A percentile compares a stretch with the other conserved stretches of the same genome.
Conservation (phyloP, 2,329 filamentous ascomycete genomes). For the Aurifilum marmelostoma region DNA sequence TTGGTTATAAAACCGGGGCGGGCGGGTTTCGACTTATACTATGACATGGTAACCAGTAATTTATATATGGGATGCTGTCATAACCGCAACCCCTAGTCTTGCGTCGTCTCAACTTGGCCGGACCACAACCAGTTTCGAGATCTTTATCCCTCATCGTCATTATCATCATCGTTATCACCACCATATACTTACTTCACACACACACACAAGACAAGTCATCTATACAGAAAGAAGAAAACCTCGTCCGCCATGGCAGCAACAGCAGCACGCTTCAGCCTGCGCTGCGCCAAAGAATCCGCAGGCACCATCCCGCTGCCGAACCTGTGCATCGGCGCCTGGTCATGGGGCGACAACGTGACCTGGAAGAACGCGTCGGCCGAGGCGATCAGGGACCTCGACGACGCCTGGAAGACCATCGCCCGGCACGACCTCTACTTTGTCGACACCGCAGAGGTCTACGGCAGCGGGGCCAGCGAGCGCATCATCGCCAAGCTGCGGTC, state of each 20-base stretch:
- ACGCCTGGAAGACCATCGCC: constrained; percentile 44
- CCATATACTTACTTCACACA: background rate
- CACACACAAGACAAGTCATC: background rate
- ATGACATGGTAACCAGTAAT: no score
- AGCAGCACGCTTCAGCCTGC: constrained; percentile 28
- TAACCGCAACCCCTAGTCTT: no score
- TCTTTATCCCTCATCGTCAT: no score
- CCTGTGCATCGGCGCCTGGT: constrained; percentile 79
- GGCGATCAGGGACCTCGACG: constrained; percentile 70
- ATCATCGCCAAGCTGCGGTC: constrained; percentile 39
- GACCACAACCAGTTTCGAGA: no score
- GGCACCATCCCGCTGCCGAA: constrained; percentile 31
- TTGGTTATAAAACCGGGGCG: no score
- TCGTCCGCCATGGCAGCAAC: constrained; percentile 17
- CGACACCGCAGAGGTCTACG: constrained; percentile 49
- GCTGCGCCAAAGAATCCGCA: constrained; percentile 29
- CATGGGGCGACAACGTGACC: constrained; percentile 71
- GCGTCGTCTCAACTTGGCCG: no score
- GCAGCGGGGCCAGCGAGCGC: constrained; percentile 45
- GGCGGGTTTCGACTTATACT: no score
- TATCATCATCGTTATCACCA: background rate
- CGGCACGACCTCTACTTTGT: constrained; percentile 45
- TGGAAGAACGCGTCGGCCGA: constrained; percentile 78
- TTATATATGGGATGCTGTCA: no score
- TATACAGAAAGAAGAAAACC: background rate